These are phyloP conservation scores for Clarireedia sp. DNA, from an alignment of 2,329 filamentous ascomycete species.

Conservation along the genomic window DNA sequence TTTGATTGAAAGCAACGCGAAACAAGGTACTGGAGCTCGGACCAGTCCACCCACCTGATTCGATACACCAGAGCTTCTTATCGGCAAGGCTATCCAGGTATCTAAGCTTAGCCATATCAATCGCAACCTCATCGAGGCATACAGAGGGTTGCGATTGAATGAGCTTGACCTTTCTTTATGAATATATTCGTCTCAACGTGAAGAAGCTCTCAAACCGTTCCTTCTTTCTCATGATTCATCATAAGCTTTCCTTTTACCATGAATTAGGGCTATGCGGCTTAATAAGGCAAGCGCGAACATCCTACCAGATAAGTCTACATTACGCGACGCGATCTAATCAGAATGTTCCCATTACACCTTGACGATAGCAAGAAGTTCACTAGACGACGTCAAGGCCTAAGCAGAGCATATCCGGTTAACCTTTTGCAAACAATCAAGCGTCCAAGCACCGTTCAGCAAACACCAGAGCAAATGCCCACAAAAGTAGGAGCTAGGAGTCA, in stretches of 20 bases:
- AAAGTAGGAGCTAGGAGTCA: background rate
- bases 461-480: background rate
- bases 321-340: constrained; percentile 1
- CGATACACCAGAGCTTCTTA: too few relatives aligned
- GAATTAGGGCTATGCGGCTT: background rate
- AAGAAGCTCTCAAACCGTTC: background rate
- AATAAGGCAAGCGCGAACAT: background rate
- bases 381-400: constrained; percentile 3
- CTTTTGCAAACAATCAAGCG: constrained; percentile 4
- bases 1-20: too few relatives aligned
- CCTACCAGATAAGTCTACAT: background rate
- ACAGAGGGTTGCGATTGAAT: background rate
- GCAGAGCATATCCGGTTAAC: background rate
- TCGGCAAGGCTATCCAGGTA: background rate
- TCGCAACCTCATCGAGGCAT: background rate
- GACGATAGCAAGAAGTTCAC: constrained; percentile 4
- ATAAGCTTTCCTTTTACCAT: background rate
- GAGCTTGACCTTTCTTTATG: background rate
- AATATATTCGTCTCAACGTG: background rate
- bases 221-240: background rate
- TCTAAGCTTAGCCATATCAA: background rate
- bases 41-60: too few relatives aligned
- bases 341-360: constrained; percentile 2
- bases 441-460: background rate
- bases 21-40: too few relatives aligned